phyloP scores from a whole-genome alignment of 2,329 filamentous ascomycete species.

The Colletotrichum siamense region DNA sequence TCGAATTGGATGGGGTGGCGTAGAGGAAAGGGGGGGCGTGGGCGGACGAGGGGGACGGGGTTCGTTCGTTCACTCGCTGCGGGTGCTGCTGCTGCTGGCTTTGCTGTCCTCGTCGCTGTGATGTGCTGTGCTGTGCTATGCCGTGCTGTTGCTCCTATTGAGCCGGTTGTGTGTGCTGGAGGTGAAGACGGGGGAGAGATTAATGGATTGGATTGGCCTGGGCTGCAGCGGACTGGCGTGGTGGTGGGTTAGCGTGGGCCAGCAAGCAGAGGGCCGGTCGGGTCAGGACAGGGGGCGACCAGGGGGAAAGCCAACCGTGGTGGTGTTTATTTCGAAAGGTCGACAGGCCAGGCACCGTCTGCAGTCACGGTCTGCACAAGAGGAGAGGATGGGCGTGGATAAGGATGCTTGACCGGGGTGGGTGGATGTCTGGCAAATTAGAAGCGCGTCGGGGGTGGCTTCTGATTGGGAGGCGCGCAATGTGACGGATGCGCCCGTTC shows the following conservation, averaged over 20 bases:
- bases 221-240: background rate
- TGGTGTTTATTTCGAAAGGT: slow-evolving; percentile 1
- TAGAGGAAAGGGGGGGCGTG: background rate
- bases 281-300: background rate
- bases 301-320: background rate
- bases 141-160: background rate
- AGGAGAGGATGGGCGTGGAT: background rate
- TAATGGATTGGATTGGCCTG: background rate
- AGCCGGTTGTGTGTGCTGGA: background rate
- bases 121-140: background rate
- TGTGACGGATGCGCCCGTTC: slow-evolving; percentile 21
- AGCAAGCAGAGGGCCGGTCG: background rate
- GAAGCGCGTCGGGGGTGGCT: background rate
- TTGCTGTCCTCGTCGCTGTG: background rate
- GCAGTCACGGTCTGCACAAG: background rate
- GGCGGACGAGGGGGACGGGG: background rate
- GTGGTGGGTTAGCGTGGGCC: background rate
- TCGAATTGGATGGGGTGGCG: background rate
- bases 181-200: background rate
- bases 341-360: background rate
- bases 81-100: background rate
- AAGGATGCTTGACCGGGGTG: background rate
- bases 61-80: background rate
- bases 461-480: slow-evolving; percentile 16
- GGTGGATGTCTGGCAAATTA: slow-evolving; percentile 21